A percentile compares a stretch with the other conserved stretches of the same genome.
These are phyloP conservation scores for Tylopilus cervinicoccineus DNA, from an alignment of 768 basidiomycete species.

Conservation along the genomic window DNA sequence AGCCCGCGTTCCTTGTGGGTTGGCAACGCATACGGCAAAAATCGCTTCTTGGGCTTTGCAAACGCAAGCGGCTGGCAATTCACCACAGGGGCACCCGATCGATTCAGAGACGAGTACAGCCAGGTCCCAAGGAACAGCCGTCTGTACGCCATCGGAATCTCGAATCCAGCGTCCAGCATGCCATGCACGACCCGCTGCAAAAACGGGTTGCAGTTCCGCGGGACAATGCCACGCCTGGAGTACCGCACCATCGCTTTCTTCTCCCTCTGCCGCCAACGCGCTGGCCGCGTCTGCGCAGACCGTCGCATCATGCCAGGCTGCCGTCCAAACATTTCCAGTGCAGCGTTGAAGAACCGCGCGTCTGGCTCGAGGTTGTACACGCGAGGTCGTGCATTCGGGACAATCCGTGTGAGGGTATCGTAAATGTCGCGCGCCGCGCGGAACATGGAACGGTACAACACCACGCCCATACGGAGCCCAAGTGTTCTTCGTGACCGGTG, in stretches of 20 bases:
- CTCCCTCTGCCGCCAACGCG: conserved; percentile 32
- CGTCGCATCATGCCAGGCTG: conserved; percentile 19
- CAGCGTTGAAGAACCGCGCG: conserved; percentile 65
- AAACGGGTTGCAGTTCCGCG: conserved; percentile 30
- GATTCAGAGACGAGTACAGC: conserved; percentile 20
- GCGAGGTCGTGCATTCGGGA: conserved; percentile 23
- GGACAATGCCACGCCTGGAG: conserved; percentile 23
- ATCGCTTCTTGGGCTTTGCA: conserved; percentile 16
- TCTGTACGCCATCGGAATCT: conserved; percentile 38
- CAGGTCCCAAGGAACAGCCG: conserved; percentile 38
- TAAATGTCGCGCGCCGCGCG: conserved; percentile 30
- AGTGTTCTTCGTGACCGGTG: conserved; percentile 25
- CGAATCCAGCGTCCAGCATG: conserved; percentile 38
- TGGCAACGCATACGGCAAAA: conserved; percentile 22
- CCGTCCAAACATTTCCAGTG: conserved; percentile 42
- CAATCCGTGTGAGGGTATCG: conserved; percentile 18
- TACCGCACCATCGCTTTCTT: conserved; percentile 25
- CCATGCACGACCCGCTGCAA: conserved; percentile 36
- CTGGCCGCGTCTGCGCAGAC: conserved; percentile 9
- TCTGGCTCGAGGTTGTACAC: conserved; percentile 46
- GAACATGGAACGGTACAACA: conserved; percentile 37
- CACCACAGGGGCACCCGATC: conserved; percentile 1
- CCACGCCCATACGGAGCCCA: conserved; percentile 27
- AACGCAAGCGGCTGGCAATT: conserved; percentile 30
- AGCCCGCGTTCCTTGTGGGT: conserved; percentile 33